Evolutionary conservation across 1,284 basidiomycete genomes (phyloP).

Genomic region (Moesziomyces parantarcticus): DNA sequence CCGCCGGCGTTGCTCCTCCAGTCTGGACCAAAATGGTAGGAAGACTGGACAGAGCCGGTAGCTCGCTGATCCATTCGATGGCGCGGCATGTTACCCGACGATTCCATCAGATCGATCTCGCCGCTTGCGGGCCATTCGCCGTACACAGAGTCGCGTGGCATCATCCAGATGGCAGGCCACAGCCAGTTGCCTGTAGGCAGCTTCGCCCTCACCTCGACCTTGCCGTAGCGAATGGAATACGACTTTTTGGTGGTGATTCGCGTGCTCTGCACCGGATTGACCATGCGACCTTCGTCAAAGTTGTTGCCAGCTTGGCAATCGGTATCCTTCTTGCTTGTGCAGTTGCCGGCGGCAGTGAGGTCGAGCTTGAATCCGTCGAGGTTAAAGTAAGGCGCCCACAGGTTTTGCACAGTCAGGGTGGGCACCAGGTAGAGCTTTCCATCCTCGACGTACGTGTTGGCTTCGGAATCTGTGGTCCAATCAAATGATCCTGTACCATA

Average conservation of each 20-base stretch:
- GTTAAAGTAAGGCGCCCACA: slow-evolving; percentile 75
- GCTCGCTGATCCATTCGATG: slow-evolving; percentile 75
- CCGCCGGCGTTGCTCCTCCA: slow-evolving; percentile 73
- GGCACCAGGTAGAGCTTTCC: slow-evolving; percentile 83
- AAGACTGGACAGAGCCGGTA: slow-evolving; percentile 65
- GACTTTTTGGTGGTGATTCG: slow-evolving; percentile 78
- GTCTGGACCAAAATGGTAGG: slow-evolving; percentile 80
- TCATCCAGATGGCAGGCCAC: slow-evolving; percentile 87
- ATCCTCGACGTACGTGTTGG: slow-evolving; percentile 82
- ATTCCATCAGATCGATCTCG: slow-evolving; percentile 83
- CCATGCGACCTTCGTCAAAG: slow-evolving; percentile 70
- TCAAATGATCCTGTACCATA: slow-evolving; percentile 88
- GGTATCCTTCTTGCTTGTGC: slow-evolving; percentile 73
- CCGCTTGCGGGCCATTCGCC: slow-evolving; percentile 81
- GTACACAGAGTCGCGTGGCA: slow-evolving; percentile 76
- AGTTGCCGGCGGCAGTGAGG: slow-evolving; percentile 77
- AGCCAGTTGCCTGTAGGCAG: slow-evolving; percentile 79
- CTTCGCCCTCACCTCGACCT: slow-evolving; percentile 82
- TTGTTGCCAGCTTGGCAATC: slow-evolving; percentile 70
- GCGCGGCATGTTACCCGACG: slow-evolving; percentile 68
- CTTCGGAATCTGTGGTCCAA: slow-evolving; percentile 81
- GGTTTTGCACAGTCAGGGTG: slow-evolving; percentile 80
- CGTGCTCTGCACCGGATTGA: slow-evolving; percentile 83
- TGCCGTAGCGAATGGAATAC: slow-evolving; percentile 78
- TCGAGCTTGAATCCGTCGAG: slow-evolving; percentile 81